Conservation (phyloP, 208 protist species). For the Vickermania spadyakhi region DNA sequence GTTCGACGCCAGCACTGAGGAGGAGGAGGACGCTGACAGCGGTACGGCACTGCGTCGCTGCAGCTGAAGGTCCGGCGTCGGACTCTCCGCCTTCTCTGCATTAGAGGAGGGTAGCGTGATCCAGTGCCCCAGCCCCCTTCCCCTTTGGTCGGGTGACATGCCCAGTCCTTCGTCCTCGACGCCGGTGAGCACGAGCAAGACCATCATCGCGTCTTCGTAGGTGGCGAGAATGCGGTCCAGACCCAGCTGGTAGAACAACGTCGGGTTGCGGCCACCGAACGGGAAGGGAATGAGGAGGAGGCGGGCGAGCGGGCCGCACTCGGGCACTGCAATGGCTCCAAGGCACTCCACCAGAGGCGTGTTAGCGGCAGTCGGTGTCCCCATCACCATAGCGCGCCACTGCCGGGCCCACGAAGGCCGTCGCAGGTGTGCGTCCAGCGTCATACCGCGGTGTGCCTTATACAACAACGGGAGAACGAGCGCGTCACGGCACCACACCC, state of each 20-base stretch:
- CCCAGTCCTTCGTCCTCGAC: constrained; percentile 6
- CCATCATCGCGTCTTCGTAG: constrained; percentile 40
- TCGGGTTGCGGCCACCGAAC: constrained; percentile 49
- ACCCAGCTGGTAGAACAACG: constrained; percentile 34
- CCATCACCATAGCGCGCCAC: constrained; percentile 28
- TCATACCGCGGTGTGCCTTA: constrained; percentile 20
- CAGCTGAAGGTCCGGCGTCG: constrained; percentile 7
- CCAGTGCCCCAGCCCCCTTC: background rate
- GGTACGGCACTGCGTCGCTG: background rate
- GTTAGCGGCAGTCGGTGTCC: constrained; percentile 32
- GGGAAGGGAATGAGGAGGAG: constrained; percentile 48
- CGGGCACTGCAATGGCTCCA: constrained; percentile 24
- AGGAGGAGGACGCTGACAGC: constrained; percentile 9
- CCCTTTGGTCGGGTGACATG: background rate
- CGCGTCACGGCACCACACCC: constrained; percentile 30
- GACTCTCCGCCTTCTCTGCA: background rate
- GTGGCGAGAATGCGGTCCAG: constrained; percentile 55
- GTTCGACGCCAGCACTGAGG: background rate
- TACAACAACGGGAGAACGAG: constrained; percentile 55
- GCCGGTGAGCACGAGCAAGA: constrained; percentile 49
- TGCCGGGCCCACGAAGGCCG: constrained; percentile 14
- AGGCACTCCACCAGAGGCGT: constrained; percentile 44
- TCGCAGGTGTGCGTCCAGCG: constrained; percentile 32
- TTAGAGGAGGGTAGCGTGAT: background rate
- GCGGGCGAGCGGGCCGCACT: constrained; percentile 25